Evolutionary conservation across 2,329 filamentous ascomycete genomes (phyloP).

Genomic region (Xylariaceae sp.): DNA sequence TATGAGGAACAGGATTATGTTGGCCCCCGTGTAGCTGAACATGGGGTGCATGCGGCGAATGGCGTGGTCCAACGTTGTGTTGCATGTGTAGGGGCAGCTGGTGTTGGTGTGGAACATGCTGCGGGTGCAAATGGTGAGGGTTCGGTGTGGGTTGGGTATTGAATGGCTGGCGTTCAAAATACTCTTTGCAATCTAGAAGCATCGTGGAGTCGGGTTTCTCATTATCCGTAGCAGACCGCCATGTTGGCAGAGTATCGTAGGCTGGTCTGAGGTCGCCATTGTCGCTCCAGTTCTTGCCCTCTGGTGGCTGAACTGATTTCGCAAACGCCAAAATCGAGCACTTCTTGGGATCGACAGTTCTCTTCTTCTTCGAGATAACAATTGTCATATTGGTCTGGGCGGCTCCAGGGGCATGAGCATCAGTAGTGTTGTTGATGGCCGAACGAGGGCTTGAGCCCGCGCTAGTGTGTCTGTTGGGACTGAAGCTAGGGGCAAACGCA

Average conservation of each 20-base stretch:
- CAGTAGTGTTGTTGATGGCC: constrained; percentile 47
- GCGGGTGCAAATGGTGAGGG: constrained; percentile 64
- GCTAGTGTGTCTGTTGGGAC: constrained; percentile 63
- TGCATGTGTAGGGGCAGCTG: constrained; percentile 81
- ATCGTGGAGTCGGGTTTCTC: constrained; percentile 66
- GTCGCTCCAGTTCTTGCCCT: constrained; percentile 60
- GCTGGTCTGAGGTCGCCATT: constrained; percentile 82
- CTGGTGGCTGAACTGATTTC: constrained; percentile 49
- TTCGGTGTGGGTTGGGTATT: constrained; percentile 64
- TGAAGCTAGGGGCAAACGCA: constrained; percentile 76
- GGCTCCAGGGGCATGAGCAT: constrained; percentile 23
- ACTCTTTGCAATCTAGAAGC: constrained; percentile 66
- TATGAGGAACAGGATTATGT: constrained; percentile 62
- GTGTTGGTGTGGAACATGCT: constrained; percentile 70
- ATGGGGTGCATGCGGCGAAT: constrained; percentile 71
- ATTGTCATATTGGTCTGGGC: constrained; percentile 31
- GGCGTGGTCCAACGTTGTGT: constrained; percentile 64
- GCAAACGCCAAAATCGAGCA: constrained; percentile 52
- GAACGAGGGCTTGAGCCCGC: constrained; percentile 69
- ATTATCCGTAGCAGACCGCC: constrained; percentile 69
- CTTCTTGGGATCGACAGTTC: constrained; percentile 68
- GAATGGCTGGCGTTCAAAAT: constrained; percentile 68
- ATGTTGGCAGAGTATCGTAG: constrained; percentile 80
- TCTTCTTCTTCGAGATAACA: constrained; percentile 69
- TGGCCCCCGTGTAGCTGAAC: constrained; percentile 74